phyloP scores from a whole-genome alignment of 192 early-diverging fungal species.

The Entomortierella chlamydospora region DNA sequence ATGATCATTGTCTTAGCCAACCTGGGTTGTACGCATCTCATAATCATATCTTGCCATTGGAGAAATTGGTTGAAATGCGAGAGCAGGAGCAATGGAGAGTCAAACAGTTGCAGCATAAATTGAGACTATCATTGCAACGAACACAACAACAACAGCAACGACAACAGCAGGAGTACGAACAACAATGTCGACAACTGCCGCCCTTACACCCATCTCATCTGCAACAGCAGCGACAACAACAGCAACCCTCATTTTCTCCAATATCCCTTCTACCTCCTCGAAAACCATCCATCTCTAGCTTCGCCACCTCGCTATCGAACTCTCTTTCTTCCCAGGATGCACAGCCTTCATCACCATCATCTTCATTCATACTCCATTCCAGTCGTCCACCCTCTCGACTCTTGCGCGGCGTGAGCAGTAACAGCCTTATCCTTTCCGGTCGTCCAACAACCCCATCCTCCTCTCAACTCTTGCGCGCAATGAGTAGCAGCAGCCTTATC shows the following conservation, averaged over 20 bases:
- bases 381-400: not conserved
- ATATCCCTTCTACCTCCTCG: not conserved
- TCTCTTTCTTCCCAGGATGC: not conserved
- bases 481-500: too few species aligned
- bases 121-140: slow-evolving; percentile 1
- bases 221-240: not conserved
- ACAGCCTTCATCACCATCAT: not conserved
- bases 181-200: not conserved
- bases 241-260: not conserved
- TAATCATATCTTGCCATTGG: slow-evolving; percentile 41
- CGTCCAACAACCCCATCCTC: too few species aligned
- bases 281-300: not conserved
- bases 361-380: not conserved
- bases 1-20: slow-evolving; percentile 29
- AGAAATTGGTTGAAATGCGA: slow-evolving; percentile 22
- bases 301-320: not conserved
- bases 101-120: not conserved
- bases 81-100: slow-evolving; percentile 28
- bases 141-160: not conserved
- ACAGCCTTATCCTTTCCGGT: too few species aligned
- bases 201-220: not conserved
- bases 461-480: too few species aligned
- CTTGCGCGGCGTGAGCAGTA: too few species aligned
- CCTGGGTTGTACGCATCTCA: slow-evolving; percentile 52
- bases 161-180: not conserved